phyloP scores from a whole-genome alignment of 2,329 filamentous ascomycete genomes.

The Claviceps maximensis region DNA sequence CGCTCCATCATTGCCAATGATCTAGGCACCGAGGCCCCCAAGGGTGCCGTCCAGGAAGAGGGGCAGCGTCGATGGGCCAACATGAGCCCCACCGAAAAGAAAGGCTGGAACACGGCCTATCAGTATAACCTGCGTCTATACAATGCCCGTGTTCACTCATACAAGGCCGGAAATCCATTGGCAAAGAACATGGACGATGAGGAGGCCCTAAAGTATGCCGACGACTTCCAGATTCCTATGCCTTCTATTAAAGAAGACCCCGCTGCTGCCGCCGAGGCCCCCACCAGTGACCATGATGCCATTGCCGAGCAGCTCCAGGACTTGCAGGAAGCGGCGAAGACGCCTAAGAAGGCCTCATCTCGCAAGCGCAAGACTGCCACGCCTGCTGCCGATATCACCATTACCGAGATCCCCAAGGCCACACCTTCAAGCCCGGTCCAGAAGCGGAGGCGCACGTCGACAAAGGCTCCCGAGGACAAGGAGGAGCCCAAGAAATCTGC shows the following conservation, averaged over 20 bases:
- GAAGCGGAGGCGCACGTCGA: conserved; percentile 47
- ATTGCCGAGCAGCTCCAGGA: conserved; percentile 47
- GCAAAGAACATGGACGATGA: conserved; percentile 50
- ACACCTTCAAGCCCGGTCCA: conserved; percentile 43
- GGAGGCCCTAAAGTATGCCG: conserved; percentile 47
- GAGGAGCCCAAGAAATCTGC: conserved; percentile 48
- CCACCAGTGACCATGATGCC: conserved; percentile 37
- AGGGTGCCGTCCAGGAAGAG: conserved; percentile 78
- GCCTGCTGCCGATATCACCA: conserved; percentile 20
- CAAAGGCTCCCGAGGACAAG: conserved; percentile 38
- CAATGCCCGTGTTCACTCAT: conserved; percentile 51
- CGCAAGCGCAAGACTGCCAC: conserved; percentile 46
- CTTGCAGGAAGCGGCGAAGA: conserved; percentile 40
- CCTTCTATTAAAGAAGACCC: conserved; percentile 33
- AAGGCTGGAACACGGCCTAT: conserved; percentile 51
- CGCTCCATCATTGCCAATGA: conserved; percentile 71
- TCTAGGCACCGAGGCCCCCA: conserved; percentile 60
- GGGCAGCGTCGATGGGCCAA: conserved; percentile 75
- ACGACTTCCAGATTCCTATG: conserved; percentile 41
- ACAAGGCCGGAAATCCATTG: conserved; percentile 44
- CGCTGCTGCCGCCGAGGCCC: conserved; percentile 11
- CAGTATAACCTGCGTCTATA: conserved; percentile 55
- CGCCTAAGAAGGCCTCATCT: conserved; percentile 40
- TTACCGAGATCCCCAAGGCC: conserved; percentile 24
- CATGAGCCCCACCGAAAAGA: conserved; percentile 62